Conservation (phyloP, 2,329 filamentous ascomycete genomes). For the Fulvia fulva region DNA sequence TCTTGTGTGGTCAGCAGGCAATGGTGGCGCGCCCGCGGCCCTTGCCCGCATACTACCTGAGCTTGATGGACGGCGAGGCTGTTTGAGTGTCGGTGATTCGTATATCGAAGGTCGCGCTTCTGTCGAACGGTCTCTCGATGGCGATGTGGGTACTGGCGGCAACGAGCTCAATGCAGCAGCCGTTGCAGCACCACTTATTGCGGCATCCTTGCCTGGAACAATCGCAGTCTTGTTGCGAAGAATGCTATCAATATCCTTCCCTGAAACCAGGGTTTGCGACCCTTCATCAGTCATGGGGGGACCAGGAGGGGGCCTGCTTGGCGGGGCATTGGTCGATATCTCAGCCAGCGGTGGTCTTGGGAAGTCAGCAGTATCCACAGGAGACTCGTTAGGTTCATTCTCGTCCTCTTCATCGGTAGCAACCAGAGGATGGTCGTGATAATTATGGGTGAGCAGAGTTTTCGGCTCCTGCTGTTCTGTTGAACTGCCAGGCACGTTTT, state of each 20-base stretch:
- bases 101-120: constrained; percentile 17
- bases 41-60: constrained; percentile 61
- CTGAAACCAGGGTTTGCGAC: constrained; percentile 80
- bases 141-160: constrained; percentile 11
- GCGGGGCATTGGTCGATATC: constrained; percentile 10
- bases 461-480: constrained; percentile 4
- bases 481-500: constrained; percentile 1
- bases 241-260: constrained; percentile 73
- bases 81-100: constrained; percentile 19
- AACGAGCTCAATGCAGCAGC: constrained; percentile 25
- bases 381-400: background rate
- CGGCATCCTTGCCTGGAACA: constrained; percentile 7
- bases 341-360: constrained; percentile 12
- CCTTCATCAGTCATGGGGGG: constrained; percentile 56
- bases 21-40: constrained; percentile 53
- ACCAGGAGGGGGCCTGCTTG: constrained; percentile 11
- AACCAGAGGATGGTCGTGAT: background rate
- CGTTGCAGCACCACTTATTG: constrained; percentile 22
- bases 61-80: constrained; percentile 61
- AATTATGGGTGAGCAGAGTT: constrained; percentile 20
- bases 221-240: constrained; percentile 51
- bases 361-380: background rate
- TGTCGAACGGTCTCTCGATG: constrained; percentile 4
- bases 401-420: constrained; percentile 10
- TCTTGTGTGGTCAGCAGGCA: constrained; percentile 78